These are phyloP conservation scores for Euphorbia peplus DNA, from an alignment of 345 rosid species.

Conservation along the genomic window DNA sequence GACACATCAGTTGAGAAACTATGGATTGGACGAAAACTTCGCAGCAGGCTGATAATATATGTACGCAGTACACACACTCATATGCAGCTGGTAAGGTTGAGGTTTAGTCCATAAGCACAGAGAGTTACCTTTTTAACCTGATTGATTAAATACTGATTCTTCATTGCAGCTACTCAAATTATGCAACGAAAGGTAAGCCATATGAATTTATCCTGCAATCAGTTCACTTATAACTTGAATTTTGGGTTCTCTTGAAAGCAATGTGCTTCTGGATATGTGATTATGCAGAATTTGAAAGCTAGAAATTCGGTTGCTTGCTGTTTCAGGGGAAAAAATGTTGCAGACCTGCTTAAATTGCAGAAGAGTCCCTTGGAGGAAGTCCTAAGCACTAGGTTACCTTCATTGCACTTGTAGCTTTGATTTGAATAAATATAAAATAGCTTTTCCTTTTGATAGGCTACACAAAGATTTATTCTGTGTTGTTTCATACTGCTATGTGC, in stretches of 20 bases:
- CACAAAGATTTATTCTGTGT: too few relatives aligned
- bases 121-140: too few relatives aligned
- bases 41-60: background rate
- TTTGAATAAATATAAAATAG: too few relatives aligned
- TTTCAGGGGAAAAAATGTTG: background rate
- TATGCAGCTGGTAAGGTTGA: background rate
- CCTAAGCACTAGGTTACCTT: background rate
- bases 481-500: too few relatives aligned
- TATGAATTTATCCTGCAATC: background rate
- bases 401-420: too few relatives aligned
- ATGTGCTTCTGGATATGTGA: background rate
- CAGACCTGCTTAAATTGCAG: background rate
- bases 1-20: constrained; percentile 9
- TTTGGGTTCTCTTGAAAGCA: background rate
- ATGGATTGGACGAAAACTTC: background rate
- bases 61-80: background rate
- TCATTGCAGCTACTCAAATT: background rate
- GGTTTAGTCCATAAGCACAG: too few relatives aligned
- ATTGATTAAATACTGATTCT: too few relatives aligned
- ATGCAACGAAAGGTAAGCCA: background rate
- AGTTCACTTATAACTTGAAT: background rate
- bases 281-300: background rate
- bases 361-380: background rate
- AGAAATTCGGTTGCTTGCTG: background rate
- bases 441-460: too few relatives aligned